phyloP scores from a whole-genome alignment of 441 rosid species.

The Eruca vesicaria region DNA sequence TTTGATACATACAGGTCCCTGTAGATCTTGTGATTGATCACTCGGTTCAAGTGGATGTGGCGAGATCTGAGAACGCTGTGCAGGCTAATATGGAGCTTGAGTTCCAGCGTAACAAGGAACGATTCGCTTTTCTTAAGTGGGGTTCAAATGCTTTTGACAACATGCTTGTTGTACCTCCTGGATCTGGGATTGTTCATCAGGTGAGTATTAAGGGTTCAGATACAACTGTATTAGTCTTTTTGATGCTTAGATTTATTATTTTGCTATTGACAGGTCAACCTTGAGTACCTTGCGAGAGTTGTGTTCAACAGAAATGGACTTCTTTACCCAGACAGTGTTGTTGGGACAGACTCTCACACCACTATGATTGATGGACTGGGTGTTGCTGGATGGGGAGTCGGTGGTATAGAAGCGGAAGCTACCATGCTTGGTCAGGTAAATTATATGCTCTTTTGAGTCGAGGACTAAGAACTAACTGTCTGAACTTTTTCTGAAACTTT shows the following conservation, averaged over 20 bases:
- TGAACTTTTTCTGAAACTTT: background rate
- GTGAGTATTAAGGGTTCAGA: slow-evolving; percentile 26
- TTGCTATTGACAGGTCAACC: slow-evolving; percentile 49
- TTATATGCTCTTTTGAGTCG: background rate
- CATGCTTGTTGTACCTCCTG: slow-evolving; percentile 81
- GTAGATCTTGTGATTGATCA: slow-evolving; percentile 83
- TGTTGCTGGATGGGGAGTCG: slow-evolving; percentile 85
- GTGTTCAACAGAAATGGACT: slow-evolving; percentile 60
- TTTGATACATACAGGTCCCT: slow-evolving; percentile 55
- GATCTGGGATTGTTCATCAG: slow-evolving; percentile 80
- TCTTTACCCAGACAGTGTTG: slow-evolving; percentile 77
- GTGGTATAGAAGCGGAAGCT: slow-evolving; percentile 82
- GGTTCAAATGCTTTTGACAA: slow-evolving; percentile 67
- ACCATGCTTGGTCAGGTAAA: slow-evolving; percentile 82
- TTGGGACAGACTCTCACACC: slow-evolving; percentile 78
- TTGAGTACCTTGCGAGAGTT: slow-evolving; percentile 70
- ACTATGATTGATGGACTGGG: slow-evolving; percentile 79
- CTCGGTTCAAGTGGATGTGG: slow-evolving; percentile 77
- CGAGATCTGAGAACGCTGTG: slow-evolving; percentile 70
- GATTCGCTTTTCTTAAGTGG: slow-evolving; percentile 78
- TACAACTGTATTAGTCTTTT: background rate
- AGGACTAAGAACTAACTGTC: background rate
- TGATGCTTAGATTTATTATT: background rate
- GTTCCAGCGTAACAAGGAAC: slow-evolving; percentile 63
- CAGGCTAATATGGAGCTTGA: slow-evolving; percentile 79